These are phyloP conservation scores for Drechslera avenae DNA, from an alignment of 2,329 filamentous ascomycete species.

Conservation along the genomic window DNA sequence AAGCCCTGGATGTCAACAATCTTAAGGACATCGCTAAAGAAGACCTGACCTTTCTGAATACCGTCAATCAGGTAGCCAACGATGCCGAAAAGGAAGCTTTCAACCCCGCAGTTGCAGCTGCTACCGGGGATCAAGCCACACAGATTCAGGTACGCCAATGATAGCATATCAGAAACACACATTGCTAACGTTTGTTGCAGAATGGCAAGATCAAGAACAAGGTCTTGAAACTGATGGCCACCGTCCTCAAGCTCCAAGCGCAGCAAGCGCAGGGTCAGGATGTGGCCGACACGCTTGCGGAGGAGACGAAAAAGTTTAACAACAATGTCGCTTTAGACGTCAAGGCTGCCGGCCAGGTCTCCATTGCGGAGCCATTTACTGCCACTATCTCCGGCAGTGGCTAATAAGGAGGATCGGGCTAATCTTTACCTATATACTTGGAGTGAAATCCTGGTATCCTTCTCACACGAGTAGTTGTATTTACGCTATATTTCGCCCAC, in stretches of 20 bases:
- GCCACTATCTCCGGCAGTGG: constrained; percentile 34
- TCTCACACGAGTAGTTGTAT: no score
- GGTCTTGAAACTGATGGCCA: constrained; percentile 62
- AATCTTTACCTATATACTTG: no score
- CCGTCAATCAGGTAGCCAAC: constrained; percentile 60
- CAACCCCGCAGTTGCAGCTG: constrained; percentile 59
- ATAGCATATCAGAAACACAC: background rate
- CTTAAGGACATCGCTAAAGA: constrained; percentile 54
- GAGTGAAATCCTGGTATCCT: no score
- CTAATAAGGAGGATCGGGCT: background rate
- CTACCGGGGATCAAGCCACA: constrained; percentile 51
- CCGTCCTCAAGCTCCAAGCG: constrained; percentile 58
- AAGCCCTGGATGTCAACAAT: constrained; percentile 55
- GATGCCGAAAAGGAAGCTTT: constrained; percentile 60
- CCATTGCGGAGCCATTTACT: constrained; percentile 39
- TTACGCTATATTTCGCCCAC: no score
- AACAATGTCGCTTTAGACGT: constrained; percentile 59
- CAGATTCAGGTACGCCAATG: constrained; percentile 48
- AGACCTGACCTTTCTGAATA: constrained; percentile 59
- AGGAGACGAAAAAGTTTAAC: constrained; percentile 59
- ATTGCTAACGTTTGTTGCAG: constrained; percentile 32
- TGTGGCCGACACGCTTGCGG: constrained; percentile 52
- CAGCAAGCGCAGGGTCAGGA: constrained; percentile 59
- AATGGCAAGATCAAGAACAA: constrained; percentile 66
- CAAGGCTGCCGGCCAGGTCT: constrained; percentile 55